Percentiles rank a stretch among this genome's conserved stretches.
phyloP scores from a whole-genome alignment of 106 monocot genomes.

The Narthecium ossifragum region DNA sequence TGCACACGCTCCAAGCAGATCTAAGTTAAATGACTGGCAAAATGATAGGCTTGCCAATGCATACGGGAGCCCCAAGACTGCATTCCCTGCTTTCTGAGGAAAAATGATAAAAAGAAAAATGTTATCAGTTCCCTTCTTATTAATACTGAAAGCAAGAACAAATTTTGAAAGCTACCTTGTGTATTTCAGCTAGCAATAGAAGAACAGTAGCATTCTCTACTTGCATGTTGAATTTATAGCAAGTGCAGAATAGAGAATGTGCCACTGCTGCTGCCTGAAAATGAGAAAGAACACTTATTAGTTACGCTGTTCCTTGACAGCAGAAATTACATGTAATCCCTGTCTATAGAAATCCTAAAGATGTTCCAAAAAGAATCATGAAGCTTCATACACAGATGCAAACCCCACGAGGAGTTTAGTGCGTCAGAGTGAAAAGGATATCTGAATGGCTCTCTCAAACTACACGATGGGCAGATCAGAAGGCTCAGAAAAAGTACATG shows the following conservation, averaged over 20 bases:
- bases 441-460: too few relatives aligned
- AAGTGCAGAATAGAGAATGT: slow-evolving; percentile 69
- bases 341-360: too few relatives aligned
- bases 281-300: too few relatives aligned
- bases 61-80: slow-evolving; percentile 74
- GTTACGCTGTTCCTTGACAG: too few relatives aligned
- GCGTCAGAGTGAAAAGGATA: too few relatives aligned
- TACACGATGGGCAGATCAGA: too few relatives aligned
- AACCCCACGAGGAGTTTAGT: too few relatives aligned
- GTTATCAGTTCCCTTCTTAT: background rate
- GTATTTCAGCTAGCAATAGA: slow-evolving; percentile 91
- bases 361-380: too few relatives aligned
- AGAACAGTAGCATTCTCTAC: slow-evolving; percentile 87
- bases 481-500: too few relatives aligned
- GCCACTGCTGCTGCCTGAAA: slow-evolving; percentile 78
- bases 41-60: slow-evolving; percentile 86
- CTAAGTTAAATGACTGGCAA: slow-evolving; percentile 90
- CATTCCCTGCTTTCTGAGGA: slow-evolving; percentile 85
- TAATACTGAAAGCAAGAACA: background rate
- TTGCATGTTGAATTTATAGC: slow-evolving; percentile 91
- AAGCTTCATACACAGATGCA: too few relatives aligned
- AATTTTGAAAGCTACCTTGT: slow-evolving; percentile 39
- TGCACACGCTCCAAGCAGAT: slow-evolving; percentile 93
- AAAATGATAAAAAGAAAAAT: background rate
- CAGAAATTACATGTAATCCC: too few relatives aligned